phyloP scores from a whole-genome alignment of 139 green algal species.

The Cymbomonas tetramitiformis region DNA sequence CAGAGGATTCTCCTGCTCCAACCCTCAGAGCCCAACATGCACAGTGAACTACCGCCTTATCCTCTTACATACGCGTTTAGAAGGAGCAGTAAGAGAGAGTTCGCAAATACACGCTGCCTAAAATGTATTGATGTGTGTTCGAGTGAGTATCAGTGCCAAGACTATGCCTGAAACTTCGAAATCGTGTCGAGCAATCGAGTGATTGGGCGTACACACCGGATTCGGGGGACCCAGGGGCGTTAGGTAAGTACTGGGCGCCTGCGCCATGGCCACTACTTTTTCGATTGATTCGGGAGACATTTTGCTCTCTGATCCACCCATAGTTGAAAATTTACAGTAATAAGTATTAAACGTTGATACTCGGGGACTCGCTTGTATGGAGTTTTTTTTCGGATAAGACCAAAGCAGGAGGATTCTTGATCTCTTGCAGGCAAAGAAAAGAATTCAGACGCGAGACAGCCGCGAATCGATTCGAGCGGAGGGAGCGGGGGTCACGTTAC shows the following conservation, averaged over 20 bases:
- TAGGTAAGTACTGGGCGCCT: neutral
- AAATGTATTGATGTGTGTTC: neutral
- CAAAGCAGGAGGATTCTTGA: too few species aligned
- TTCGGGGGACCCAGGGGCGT: neutral
- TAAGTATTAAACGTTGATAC: too few species aligned
- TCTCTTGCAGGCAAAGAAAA: too few species aligned
- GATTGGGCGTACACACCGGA: neutral
- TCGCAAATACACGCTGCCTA: neutral
- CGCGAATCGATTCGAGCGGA: too few species aligned
- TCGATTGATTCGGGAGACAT: neutral
- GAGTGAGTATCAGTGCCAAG: neutral
- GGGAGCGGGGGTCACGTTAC: too few species aligned
- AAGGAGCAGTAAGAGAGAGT: neutral
- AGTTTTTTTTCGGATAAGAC: too few species aligned
- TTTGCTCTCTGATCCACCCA: too few species aligned
- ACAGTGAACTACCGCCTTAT: neutral
- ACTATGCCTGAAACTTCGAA: neutral
- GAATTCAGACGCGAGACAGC: too few species aligned
- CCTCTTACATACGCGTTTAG: neutral
- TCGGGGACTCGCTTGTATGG: too few species aligned
- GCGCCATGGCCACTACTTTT: neutral
- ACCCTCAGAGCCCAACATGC: neutral
- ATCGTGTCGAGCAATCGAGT: too few species aligned
- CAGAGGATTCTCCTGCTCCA: slow-evolving; percentile 9
- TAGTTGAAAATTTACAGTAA: too few species aligned